Evolutionary conservation across 805 yeast species (phyloP), one percentile per base, ranked within the genome.

Genomic region (Lipomyces sp.): DNA sequence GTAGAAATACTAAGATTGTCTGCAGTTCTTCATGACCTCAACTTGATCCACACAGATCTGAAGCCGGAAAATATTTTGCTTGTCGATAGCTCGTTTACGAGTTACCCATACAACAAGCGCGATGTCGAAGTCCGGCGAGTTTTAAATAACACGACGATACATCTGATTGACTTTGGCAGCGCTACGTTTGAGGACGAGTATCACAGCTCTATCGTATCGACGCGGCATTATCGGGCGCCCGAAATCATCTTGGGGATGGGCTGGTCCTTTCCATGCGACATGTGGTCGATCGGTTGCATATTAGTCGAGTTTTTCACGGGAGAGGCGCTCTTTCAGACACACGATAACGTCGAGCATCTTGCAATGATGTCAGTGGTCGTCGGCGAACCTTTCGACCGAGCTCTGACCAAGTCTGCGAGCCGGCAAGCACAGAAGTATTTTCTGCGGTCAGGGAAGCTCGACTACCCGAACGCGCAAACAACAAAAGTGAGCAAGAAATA

Each of bases 241-340:
- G 98, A 93, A 66, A 89, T 93, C 57, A 88, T 91, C 1, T 70
- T 93, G 28, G 96, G 96, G 1, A 76, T 80, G n/a, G 96, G 97
- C 18, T 93, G 98, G 98, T 85, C 96, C 6, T 89, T 78, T 61
- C 95, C 97, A 1, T 91, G 98, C 67, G 99, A 93, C 67, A 73
- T 91, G 71, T 93, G 99, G 99, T 86, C 96, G 1, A 75, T 93
- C 39, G 99, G 96, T 1, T 91, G 98, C 67, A 87, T 93, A 14
- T 70, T 93, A 32, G 90, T 88, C 8, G 99, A 93, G 69, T 70
- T 93, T 43, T 82, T 86, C 34, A 87, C 95, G 18, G 99, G 99
- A 24, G 95, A 88, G 63, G 96, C 97, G 0, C 71, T 93, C 22
- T 93, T 91, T 69, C 89, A 87, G 59, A 93, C 98, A 0, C 96